Base-by-base conservation (phyloP, 148 eudicot species). In the Vaccinium corymbosum region DNA sequence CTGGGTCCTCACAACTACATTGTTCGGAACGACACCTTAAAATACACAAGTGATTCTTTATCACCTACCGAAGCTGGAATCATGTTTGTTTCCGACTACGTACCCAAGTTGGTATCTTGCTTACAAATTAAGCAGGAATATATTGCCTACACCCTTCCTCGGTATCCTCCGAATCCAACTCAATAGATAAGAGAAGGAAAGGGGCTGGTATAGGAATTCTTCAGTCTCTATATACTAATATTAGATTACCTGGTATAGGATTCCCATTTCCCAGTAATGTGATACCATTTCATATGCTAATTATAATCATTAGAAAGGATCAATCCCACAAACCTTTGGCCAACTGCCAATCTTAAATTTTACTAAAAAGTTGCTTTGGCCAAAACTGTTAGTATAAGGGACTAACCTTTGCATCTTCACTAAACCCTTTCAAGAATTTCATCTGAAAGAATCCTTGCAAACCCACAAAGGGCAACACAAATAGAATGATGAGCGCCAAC, bases 361-460 rank as follows among this genome's bases (percentile, higher is more conserved):
- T 0, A 0, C 25, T 25, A 8, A 6, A 32, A 35, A 4, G 4
- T 1, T 7, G 12, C 77, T 15, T 42, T 38, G 77, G 50, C 25
- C n/a, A 55, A 22, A 52, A 14, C 25, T 55, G 42, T 68, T 79
- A 27, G 16, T 3, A 83, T 62, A 52, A 52, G 49, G 17, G 38
- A 12, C 81, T 38, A 59, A 89, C 98, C 95, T 95, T 93, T 25
- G 98, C 98, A 88, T 95, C 98, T 14, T 90, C 92, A 73, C 91
- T 89, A 80, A 94, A 94, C 79, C 98, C 98, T 78, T 89, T 89
- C 83, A 82, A 82, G 84, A 93, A 89, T 82, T 86, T 92, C 46
- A 84, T 87, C 76, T 94, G 94, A 56, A 93, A 66, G 86, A 88
- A 91, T 10, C 94, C 95, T 88, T 92, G 93, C 8, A 87, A 16